Conservation (phyloP, 768 basidiomycete genomes). For the Mycena kentingensis region DNA sequence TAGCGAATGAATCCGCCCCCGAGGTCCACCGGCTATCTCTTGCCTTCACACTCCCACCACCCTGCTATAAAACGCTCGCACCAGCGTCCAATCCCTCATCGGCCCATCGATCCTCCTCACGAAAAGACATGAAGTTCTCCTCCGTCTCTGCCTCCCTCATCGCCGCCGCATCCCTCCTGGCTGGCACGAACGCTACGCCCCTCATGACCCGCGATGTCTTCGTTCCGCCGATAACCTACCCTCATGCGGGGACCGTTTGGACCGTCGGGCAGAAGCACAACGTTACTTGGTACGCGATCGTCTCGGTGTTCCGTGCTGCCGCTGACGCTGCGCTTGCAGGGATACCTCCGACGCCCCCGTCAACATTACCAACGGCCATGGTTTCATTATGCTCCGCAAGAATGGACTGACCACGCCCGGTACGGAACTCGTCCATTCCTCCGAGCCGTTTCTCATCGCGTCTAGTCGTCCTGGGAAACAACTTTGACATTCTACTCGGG, state of each 20-base stretch:
- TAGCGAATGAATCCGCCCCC: too few species aligned
- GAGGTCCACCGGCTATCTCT: too few species aligned
- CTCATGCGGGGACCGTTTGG: conserved; percentile 24
- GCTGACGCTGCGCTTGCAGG: conserved; percentile 25
- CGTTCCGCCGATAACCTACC: conserved; percentile 20
- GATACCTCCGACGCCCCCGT: conserved; percentile 28
- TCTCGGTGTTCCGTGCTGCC: not conserved
- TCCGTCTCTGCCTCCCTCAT: conserved; percentile 8
- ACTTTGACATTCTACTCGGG: conserved; percentile 34
- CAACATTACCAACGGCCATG: conserved; percentile 35
- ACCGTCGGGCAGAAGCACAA: conserved; percentile 15
- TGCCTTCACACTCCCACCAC: too few species aligned
- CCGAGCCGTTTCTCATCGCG: not conserved
- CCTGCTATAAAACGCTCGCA: too few species aligned
- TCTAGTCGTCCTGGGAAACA: conserved; percentile 28
- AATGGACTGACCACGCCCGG: conserved; percentile 25
- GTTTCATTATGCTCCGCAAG: conserved; percentile 31
- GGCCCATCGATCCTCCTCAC: too few species aligned
- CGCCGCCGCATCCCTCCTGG: conserved; percentile 10
- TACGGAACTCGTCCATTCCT: conserved; percentile 17
- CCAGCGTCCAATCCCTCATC: too few species aligned
- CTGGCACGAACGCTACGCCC: conserved; percentile 7
- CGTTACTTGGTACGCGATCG: conserved; percentile 22
- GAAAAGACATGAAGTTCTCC: conserved; percentile 24
- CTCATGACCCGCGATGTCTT: conserved; percentile 21